Evolutionary conservation across 2,329 filamentous ascomycete genomes (phyloP).

Genomic region (Malbranchea zuffiana): DNA sequence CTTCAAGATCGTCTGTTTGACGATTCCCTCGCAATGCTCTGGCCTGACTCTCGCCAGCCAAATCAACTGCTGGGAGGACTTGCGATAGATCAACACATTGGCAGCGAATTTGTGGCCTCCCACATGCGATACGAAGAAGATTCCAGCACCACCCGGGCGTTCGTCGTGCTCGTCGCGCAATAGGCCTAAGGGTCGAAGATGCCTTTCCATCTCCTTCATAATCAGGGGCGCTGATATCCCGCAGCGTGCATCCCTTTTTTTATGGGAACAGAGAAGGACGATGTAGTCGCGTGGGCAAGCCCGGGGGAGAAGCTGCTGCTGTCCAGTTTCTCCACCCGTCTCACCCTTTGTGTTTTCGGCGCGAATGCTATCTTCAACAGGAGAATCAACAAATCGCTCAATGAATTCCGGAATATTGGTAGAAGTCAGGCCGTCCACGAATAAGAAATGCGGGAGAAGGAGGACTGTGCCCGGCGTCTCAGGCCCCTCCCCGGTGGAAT

Average conservation of each 20-base stretch:
- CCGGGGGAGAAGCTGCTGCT: conserved; percentile 42
- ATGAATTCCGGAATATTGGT: conserved; percentile 61
- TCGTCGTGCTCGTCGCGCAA: conserved; percentile 73
- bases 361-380: conserved; percentile 58
- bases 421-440: conserved; percentile 74
- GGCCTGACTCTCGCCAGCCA: conserved; percentile 79
- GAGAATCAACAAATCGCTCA: conserved; percentile 55
- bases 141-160: conserved; percentile 78
- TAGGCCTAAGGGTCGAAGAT: conserved; percentile 72
- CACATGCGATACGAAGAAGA: conserved; percentile 94
- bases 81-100: conserved; percentile 77
- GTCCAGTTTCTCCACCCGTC: conserved; percentile 17
- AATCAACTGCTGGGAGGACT: conserved; percentile 68
- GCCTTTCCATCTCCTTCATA: conserved; percentile 77
- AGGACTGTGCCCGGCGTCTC: conserved; percentile 74
- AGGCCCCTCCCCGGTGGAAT: conserved; percentile 30
- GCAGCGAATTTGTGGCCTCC: conserved; percentile 94
- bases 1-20: conserved; percentile 77
- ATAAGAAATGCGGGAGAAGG: conserved; percentile 73
- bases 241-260: conserved; percentile 82
- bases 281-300: conserved; percentile 73
- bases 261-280: conserved; percentile 87
- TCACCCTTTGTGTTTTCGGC: conserved; percentile 26
- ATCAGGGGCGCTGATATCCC: conserved; percentile 86
- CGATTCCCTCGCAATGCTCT: conserved; percentile 85